Evolutionary conservation across 1,139 yeast genomes (phyloP).

Genomic region (Yamadazyma aaseri): DNA sequence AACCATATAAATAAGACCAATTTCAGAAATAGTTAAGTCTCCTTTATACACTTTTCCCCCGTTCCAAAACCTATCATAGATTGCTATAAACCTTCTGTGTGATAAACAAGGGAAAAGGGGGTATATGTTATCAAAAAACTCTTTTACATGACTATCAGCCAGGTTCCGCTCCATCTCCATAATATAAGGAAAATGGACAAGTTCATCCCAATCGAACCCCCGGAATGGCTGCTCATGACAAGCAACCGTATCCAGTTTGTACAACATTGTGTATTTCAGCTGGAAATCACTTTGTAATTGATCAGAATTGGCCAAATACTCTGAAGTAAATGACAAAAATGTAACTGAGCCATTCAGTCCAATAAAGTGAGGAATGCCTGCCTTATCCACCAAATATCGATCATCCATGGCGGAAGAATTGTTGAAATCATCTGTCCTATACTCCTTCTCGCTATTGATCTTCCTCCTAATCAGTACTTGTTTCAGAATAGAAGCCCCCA

Average conservation of each 20-base stretch:
- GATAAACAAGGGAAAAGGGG: background rate
- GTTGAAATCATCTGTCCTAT: background rate
- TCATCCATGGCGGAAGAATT: background rate
- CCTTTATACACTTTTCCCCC: background rate
- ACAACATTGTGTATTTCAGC: background rate
- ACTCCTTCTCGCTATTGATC: background rate
- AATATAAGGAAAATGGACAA: background rate
- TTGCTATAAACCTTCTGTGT: background rate
- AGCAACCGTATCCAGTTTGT: background rate
- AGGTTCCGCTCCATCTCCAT: background rate
- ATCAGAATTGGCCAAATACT: background rate
- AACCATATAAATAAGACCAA: constrained; percentile 1
- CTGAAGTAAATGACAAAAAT: constrained; percentile 1
- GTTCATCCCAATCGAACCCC: background rate
- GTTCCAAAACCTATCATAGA: background rate
- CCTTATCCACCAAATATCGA: background rate
- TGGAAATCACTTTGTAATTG: background rate
- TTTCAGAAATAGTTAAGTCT: background rate
- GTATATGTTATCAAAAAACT: background rate
- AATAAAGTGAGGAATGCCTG: background rate
- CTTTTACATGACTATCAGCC: background rate
- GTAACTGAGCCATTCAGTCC: constrained; percentile 1
- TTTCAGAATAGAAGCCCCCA: background rate
- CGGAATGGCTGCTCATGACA: background rate
- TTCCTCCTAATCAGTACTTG: background rate